Percentiles rank a stretch among this genome's conserved stretches.
Evolutionary conservation across 805 yeast species (phyloP).

Genomic region (Scheffersomyces spartinae): DNA sequence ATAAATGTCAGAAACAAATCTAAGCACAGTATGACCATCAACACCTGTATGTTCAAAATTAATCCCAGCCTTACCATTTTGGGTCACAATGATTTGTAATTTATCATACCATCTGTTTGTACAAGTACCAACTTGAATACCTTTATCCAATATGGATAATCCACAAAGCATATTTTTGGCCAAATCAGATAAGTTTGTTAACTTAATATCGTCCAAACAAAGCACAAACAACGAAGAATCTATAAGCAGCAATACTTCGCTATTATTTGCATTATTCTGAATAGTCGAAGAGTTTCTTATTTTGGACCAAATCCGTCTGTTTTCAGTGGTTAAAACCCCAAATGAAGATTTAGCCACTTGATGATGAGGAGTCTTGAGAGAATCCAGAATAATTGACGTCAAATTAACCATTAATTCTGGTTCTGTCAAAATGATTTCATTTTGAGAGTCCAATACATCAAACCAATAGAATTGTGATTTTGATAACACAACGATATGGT

Average conservation of each 20-base stretch:
- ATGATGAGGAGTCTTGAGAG: constrained; percentile 36
- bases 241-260: constrained; percentile 59
- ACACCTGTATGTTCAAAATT: constrained; percentile 93
- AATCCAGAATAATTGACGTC: constrained; percentile 67
- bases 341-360: constrained; percentile 70
- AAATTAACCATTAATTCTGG: constrained; percentile 66
- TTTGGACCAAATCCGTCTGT: constrained; percentile 78
- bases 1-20: constrained; percentile 82
- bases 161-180: constrained; percentile 87
- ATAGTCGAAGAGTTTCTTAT: constrained; percentile 41
- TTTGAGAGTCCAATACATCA: constrained; percentile 69
- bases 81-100: constrained; percentile 74
- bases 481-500: constrained; percentile 72
- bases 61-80: constrained; percentile 85
- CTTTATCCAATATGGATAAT: constrained; percentile 62
- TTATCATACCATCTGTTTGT: constrained; percentile 94
- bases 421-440: constrained; percentile 63
- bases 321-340: constrained; percentile 86
- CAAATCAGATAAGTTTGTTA: constrained; percentile 50
- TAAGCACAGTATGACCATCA: constrained; percentile 86
- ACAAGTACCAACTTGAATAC: constrained; percentile 89
- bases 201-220: constrained; percentile 69
- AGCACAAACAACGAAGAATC: constrained; percentile 77
- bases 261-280: constrained; percentile 39
- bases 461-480: constrained; percentile 92